Percentiles rank a stretch among this genome's conserved stretches.
These are phyloP conservation scores for Apiospora phragmitis DNA, from an alignment of 2,329 filamentous ascomycete species.

Conservation along the genomic window DNA sequence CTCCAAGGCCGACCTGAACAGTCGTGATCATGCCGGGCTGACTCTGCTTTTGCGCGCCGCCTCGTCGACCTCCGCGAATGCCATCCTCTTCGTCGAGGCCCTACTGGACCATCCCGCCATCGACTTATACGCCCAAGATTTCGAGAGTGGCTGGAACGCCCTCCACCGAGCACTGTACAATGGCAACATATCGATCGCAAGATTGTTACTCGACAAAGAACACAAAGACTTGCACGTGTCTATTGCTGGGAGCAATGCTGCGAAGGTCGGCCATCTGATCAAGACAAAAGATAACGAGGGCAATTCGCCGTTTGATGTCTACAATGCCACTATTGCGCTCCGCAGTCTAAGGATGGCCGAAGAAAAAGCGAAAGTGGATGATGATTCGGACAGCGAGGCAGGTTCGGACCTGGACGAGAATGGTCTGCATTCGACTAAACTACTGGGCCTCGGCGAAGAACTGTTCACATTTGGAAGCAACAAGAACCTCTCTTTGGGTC, in stretches of 20 bases:
- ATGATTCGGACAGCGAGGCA: constrained; percentile 57
- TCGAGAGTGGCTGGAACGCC: constrained; percentile 94
- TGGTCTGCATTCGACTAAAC: constrained; percentile 24
- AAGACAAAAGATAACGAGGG: constrained; percentile 96
- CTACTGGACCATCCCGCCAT: constrained; percentile 80
- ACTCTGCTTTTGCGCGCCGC: constrained; percentile 84
- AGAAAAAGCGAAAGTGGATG: constrained; percentile 40
- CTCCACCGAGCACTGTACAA: constrained; percentile 88
- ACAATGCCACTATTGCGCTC: constrained; percentile 80
- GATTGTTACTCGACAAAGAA: constrained; percentile 78
- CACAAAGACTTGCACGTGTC: constrained; percentile 62
- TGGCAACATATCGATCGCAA: constrained; percentile 84
- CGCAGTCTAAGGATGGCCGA: constrained; percentile 57
- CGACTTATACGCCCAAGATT: constrained; percentile 85
- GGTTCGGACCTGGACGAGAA: constrained; percentile 34
- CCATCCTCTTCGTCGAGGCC: constrained; percentile 73
- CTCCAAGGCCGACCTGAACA: constrained; percentile 73
- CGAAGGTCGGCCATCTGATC: constrained; percentile 73
- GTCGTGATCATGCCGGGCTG: constrained; percentile 76
- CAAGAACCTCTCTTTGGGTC: constrained; percentile 87
- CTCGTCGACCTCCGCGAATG: constrained; percentile 69
- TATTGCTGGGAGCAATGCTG: constrained; percentile 55
- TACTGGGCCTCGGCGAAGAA: constrained; percentile 67
- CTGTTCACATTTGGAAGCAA: constrained; percentile 95
- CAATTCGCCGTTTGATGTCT: constrained; percentile 91